Conservation (phyloP, 2,329 filamentous ascomycete species). For the Microcera coccophila region DNA sequence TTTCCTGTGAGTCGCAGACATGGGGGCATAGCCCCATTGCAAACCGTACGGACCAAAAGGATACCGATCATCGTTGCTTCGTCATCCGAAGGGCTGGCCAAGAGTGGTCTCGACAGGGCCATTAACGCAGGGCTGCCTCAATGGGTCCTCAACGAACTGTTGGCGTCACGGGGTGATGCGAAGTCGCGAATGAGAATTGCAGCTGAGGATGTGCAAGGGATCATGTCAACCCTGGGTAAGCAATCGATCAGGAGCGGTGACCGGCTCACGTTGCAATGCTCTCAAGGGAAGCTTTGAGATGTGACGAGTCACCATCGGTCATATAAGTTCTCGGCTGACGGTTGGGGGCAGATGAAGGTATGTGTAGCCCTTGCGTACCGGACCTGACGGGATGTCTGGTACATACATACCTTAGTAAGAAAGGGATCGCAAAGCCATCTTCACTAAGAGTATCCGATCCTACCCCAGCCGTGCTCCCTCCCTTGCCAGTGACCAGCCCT, state of each 20-base stretch:
- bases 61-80: neutral
- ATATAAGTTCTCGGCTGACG: too few relatives aligned
- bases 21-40: constrained; percentile 3
- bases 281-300: constrained; percentile 1
- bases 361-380: too few relatives aligned
- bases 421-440: neutral
- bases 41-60: constrained; percentile 3
- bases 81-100: neutral
- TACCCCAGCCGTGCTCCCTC: constrained; percentile 21
- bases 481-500: too few relatives aligned
- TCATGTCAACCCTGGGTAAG: neutral
- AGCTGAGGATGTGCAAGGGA: too few relatives aligned
- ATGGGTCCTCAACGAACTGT: neutral
- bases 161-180: too few relatives aligned
- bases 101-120: neutral
- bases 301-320: constrained; percentile 11
- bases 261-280: constrained; percentile 8
- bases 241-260: constrained; percentile 5
- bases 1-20: constrained; percentile 4
- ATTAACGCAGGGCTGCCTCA: neutral
- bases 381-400: too few relatives aligned
- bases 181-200: too few relatives aligned
- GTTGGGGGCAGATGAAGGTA: too few relatives aligned
- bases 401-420: too few relatives aligned
- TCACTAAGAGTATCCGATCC: constrained; percentile 2